These are phyloP conservation scores for Coniochaeta hoffmannii DNA, from an alignment of 2,329 filamentous ascomycete species.

Conservation along the genomic window DNA sequence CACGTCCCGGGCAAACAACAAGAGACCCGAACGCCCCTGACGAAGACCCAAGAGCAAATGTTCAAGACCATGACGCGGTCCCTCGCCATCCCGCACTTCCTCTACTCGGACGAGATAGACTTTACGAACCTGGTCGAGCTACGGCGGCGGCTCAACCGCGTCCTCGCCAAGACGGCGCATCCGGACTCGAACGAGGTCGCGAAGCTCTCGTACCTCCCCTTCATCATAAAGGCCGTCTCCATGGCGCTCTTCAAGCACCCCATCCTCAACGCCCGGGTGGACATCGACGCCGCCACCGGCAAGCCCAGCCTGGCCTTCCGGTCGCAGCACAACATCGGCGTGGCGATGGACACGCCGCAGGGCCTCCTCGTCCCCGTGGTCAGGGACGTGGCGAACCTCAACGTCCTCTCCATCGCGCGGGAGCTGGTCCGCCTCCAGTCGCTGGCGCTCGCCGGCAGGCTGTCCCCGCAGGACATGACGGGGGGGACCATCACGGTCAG, in stretches of 20 bases:
- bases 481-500: constrained; percentile 93
- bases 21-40: constrained; percentile 65
- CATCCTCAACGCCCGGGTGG: constrained; percentile 79
- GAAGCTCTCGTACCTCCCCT: constrained; percentile 85
- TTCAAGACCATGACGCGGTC: constrained; percentile 97
- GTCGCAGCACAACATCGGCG: constrained; percentile 84
- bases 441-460: constrained; percentile 66
- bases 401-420: constrained; percentile 68
- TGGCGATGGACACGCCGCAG: constrained; percentile 87
- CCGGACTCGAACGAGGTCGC: constrained; percentile 38
- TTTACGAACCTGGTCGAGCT: constrained; percentile 67
- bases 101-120: constrained; percentile 87
- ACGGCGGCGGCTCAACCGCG: constrained; percentile 65
- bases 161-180: constrained; percentile 35
- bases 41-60: constrained; percentile 82
- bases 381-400: constrained; percentile 70
- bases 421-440: constrained; percentile 69
- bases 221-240: constrained; percentile 93
- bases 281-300: constrained; percentile 42
- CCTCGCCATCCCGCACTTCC: constrained; percentile 85
- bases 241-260: constrained; percentile 76
- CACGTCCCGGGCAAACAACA: constrained; percentile 39
- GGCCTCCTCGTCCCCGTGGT: constrained; percentile 91
- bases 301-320: constrained; percentile 75
- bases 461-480: constrained; percentile 66